Percentiles rank a stretch among this genome's conserved stretches.
Evolutionary conservation across 441 rosid genomes (phyloP).

Genomic region (Erysimum cheiri): DNA sequence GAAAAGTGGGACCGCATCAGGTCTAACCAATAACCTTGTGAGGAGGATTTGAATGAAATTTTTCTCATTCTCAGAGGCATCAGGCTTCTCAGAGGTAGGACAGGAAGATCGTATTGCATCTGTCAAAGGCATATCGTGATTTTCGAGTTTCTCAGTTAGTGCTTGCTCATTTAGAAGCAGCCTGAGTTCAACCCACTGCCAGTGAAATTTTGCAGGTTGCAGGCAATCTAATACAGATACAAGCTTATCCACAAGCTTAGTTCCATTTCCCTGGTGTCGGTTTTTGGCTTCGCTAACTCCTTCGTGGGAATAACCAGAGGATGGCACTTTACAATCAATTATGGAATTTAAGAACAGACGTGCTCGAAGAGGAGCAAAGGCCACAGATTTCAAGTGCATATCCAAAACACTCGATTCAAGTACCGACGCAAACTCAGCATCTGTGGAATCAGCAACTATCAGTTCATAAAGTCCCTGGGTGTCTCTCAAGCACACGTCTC

Average conservation of each 20-base stretch:
- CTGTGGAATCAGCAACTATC: conserved; percentile 80
- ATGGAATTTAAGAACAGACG: conserved; percentile 90
- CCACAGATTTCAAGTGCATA: conserved; percentile 67
- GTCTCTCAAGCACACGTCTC: conserved; percentile 95
- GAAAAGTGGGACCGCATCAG: conserved; percentile 96
- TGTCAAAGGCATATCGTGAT: conserved; percentile 67
- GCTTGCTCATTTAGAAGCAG: conserved; percentile 98
- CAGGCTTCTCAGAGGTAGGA: conserved; percentile 69
- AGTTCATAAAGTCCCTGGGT: conserved; percentile 86
- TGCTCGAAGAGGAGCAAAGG: conserved; percentile 91
- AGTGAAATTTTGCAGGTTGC: conserved; percentile 98
- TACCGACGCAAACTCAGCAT: conserved; percentile 85
- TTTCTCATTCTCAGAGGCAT: conserved; percentile 92
- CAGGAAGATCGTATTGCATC: conserved; percentile 84
- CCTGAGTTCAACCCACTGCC: conserved; percentile 99
- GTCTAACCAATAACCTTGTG: conserved; percentile 96
- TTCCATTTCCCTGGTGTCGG: conserved; percentile 60
- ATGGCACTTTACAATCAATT: conserved; percentile 81
- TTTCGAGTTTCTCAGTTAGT: conserved; percentile 82
- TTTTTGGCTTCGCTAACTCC: conserved; percentile 60
- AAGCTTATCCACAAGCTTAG: conserved; percentile 83
- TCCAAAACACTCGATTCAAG: conserved; percentile 78
- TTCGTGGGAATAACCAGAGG: conserved; percentile 56
- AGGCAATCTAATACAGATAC: conserved; percentile 80
- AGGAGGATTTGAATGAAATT: conserved; percentile 86